phyloP scores from a whole-genome alignment of 2,329 filamentous ascomycete species.

The Sporothrix luriei region DNA sequence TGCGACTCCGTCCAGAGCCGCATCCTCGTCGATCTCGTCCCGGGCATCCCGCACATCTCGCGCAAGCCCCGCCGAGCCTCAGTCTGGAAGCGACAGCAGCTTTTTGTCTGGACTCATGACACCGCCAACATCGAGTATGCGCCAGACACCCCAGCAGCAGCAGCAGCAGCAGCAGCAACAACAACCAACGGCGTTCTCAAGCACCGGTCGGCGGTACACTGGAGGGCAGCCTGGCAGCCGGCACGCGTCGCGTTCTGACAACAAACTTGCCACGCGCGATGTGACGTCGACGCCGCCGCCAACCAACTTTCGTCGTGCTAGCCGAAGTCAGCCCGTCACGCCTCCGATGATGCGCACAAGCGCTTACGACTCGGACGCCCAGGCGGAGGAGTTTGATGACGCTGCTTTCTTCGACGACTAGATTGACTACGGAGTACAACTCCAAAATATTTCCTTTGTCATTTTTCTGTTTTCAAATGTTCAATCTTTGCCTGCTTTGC shows the following conservation, averaged over 20 bases:
- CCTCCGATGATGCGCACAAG: conserved; percentile 63
- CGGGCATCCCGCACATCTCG: conserved; percentile 50
- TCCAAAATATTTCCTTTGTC: conserved; percentile 11
- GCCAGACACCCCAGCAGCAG: conserved; percentile 55
- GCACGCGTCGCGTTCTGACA: conserved; percentile 43
- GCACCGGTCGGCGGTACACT: conserved; percentile 61
- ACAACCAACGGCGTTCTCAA: conserved; percentile 64
- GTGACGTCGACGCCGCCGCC: conserved; percentile 47
- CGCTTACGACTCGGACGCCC: conserved; percentile 64
- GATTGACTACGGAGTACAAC: background rate
- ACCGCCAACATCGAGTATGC: conserved; percentile 76
- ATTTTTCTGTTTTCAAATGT: background rate
- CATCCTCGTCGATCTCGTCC: conserved; percentile 52
- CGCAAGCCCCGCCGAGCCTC: conserved; percentile 53
- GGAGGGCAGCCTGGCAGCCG: conserved; percentile 51
- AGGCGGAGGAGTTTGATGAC: conserved; percentile 61
- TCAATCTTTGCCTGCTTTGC: background rate
- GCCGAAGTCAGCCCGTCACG: conserved; percentile 52
- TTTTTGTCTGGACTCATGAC: conserved; percentile 83
- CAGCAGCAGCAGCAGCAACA: conserved; percentile 30
- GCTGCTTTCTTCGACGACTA: conserved; percentile 60
- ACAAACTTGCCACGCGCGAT: conserved; percentile 45
- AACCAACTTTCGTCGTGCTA: conserved; percentile 43
- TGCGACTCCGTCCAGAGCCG: conserved; percentile 63
- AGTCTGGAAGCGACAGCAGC: conserved; percentile 47